Conservation (phyloP, 2,329 filamentous ascomycete genomes). For the Claviceps africana region DNA sequence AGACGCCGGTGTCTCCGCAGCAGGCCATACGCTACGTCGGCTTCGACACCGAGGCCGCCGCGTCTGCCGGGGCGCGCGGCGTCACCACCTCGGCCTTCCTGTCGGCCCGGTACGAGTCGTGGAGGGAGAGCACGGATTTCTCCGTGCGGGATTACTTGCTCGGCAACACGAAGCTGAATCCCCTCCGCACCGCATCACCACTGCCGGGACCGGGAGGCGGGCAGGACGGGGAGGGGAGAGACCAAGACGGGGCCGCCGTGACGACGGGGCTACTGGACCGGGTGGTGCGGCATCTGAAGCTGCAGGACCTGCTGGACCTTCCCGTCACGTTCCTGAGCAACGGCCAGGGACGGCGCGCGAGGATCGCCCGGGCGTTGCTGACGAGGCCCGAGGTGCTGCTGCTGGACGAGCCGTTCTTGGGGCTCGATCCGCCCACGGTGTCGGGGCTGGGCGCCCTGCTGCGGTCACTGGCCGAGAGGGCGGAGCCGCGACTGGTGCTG, state of each 20-base stretch:
- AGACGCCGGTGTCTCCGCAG: constrained; percentile 43
- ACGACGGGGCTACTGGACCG: constrained; percentile 39
- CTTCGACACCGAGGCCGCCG: constrained; percentile 60
- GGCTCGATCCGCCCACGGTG: constrained; percentile 74
- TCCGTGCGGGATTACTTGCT: constrained; percentile 67
- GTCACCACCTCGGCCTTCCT: constrained; percentile 63
- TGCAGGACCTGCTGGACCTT: constrained; percentile 58
- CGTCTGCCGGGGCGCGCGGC: constrained; percentile 35
- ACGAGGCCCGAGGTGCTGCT: constrained; percentile 67
- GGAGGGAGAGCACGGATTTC: constrained; percentile 77
- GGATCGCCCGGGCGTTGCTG: constrained; percentile 77
- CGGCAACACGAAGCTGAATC: constrained; percentile 73
- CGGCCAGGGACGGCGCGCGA: constrained; percentile 74
- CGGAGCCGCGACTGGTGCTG: constrained; percentile 59
- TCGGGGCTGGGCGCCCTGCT: constrained; percentile 58
- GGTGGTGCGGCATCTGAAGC: constrained; percentile 55
- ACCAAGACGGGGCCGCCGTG: constrained; percentile 31
- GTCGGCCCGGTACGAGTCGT: constrained; percentile 79
- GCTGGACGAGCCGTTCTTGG: constrained; percentile 92
- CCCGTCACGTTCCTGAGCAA: constrained; percentile 87
- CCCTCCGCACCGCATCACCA: constrained; percentile 27
- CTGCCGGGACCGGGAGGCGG: constrained; percentile 15
- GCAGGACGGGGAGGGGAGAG: constrained; percentile 22
- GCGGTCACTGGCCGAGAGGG: constrained; percentile 48
- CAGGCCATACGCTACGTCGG: constrained; percentile 79